Evolutionary conservation across 164 flowering plant genomes (phyloP).

Genomic region (Macadamia integrifolia): DNA sequence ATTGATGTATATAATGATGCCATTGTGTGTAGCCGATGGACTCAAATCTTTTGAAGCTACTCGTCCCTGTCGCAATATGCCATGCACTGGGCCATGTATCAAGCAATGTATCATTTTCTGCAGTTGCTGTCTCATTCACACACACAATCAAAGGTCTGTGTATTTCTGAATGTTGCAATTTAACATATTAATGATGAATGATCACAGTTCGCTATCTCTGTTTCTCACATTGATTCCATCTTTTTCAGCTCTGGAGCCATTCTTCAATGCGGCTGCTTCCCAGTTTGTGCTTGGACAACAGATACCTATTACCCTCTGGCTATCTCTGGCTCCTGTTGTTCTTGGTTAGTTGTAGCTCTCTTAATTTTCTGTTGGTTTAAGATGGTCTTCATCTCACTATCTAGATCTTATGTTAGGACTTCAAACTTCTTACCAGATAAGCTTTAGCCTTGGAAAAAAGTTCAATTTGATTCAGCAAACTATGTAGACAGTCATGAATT

Average conservation of each 20-base stretch:
- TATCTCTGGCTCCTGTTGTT: conserved; percentile 87
- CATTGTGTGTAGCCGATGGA: conserved; percentile 71
- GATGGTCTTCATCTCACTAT: too few relatives aligned
- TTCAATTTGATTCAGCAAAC: not conserved
- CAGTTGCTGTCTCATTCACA: conserved; percentile 93
- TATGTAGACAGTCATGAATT: not conserved
- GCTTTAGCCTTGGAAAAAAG: too few relatives aligned
- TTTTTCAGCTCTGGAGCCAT: conserved; percentile 84
- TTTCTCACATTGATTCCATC: not conserved
- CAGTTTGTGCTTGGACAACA: conserved; percentile 86
- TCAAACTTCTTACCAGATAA: too few relatives aligned
- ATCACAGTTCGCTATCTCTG: not conserved
- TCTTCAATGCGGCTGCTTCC: conserved; percentile 98
- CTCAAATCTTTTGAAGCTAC: conserved; percentile 67
- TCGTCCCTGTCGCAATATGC: conserved; percentile 84
- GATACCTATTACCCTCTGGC: conserved; percentile 76
- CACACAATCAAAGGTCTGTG: conserved; percentile 83
- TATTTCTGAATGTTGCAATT: too few relatives aligned
- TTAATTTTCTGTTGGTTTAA: too few relatives aligned
- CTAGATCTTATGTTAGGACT: too few relatives aligned
- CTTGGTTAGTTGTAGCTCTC: conserved; percentile 28
- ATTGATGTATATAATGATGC: not conserved
- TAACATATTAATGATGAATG: too few relatives aligned
- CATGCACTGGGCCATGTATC: conserved; percentile 98
- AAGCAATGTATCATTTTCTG: conserved; percentile 91